phyloP scores from a whole-genome alignment of 495 filamentous ascomycete species.

The Neurospora sp. region DNA sequence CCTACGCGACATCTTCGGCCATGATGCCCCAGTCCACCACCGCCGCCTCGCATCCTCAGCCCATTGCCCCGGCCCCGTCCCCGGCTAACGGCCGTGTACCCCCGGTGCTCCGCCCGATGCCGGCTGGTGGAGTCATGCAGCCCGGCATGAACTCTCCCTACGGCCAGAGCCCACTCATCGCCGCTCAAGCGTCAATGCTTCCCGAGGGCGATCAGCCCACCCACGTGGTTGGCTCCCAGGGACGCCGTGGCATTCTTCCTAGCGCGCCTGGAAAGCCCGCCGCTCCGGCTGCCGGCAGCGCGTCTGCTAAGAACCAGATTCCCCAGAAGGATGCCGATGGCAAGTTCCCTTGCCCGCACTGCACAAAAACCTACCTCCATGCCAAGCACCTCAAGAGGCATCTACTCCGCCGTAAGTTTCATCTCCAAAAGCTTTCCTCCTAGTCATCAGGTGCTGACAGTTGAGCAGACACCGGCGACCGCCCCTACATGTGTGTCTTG shows the following conservation, averaged over 20 bases:
- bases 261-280: constrained; percentile 75
- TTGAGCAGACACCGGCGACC: constrained; percentile 76
- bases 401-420: constrained; percentile 78
- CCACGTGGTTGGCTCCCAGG: constrained; percentile 88
- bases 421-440: not conserved
- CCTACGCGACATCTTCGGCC: constrained; percentile 48
- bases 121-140: constrained; percentile 48
- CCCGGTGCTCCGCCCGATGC: constrained; percentile 50
- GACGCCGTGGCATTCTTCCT: constrained; percentile 78
- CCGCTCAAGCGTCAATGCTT: constrained; percentile 29
- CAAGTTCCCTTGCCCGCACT: constrained; percentile 95
- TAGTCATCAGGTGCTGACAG: constrained; percentile 11
- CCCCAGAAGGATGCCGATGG: constrained; percentile 90
- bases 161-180: constrained; percentile 36
- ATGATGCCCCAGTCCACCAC: constrained; percentile 56
- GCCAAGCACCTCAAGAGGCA: constrained; percentile 96
- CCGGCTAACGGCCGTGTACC: constrained; percentile 45
- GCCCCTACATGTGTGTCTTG: constrained; percentile 92
- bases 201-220: constrained; percentile 54
- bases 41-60: constrained; percentile 57
- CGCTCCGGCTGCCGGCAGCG: constrained; percentile 44
- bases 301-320: constrained; percentile 67
- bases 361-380: constrained; percentile 94
- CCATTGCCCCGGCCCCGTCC: constrained; percentile 59
- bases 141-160: constrained; percentile 40